Conservation (phyloP, 768 basidiomycete species). For the Leccinum aurantiacum region DNA sequence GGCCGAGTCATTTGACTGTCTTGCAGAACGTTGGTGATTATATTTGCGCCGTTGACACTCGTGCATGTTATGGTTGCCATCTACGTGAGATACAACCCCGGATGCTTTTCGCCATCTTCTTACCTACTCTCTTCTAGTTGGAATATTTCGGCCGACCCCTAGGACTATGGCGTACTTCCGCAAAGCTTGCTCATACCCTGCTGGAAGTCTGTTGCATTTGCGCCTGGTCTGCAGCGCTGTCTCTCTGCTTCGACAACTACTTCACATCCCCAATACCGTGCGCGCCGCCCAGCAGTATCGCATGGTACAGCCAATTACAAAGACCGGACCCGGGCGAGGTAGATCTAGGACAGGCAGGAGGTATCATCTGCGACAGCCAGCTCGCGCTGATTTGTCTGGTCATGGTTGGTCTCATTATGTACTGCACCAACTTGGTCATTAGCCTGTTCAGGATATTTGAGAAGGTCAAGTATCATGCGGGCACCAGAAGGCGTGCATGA, state of each 20-base stretch:
- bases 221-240: constrained; percentile 89
- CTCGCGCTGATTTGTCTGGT: constrained; percentile 77
- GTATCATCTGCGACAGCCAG: constrained; percentile 71
- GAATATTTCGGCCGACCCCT: constrained; percentile 93
- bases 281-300: constrained; percentile 51
- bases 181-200: constrained; percentile 83
- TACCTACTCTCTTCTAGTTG: constrained; percentile 46
- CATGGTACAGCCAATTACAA: constrained; percentile 70
- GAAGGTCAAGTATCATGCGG: constrained; percentile 76
- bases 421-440: constrained; percentile 83
- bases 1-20: not conserved
- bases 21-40: constrained; percentile 73
- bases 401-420: constrained; percentile 72
- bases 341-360: constrained; percentile 47
- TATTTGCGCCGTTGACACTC: constrained; percentile 81
- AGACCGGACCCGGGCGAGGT: not conserved
- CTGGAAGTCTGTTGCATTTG: constrained; percentile 89
- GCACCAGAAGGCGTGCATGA: constrained; percentile 28
- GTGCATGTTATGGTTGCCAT: constrained; percentile 84
- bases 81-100: constrained; percentile 55
- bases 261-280: constrained; percentile 86
- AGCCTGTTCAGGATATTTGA: constrained; percentile 86
- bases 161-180: constrained; percentile 89
- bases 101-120: constrained; percentile 14
- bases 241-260: constrained; percentile 88